phyloP scores from a whole-genome alignment of 345 rosid species.

The Corymbia maculata region DNA sequence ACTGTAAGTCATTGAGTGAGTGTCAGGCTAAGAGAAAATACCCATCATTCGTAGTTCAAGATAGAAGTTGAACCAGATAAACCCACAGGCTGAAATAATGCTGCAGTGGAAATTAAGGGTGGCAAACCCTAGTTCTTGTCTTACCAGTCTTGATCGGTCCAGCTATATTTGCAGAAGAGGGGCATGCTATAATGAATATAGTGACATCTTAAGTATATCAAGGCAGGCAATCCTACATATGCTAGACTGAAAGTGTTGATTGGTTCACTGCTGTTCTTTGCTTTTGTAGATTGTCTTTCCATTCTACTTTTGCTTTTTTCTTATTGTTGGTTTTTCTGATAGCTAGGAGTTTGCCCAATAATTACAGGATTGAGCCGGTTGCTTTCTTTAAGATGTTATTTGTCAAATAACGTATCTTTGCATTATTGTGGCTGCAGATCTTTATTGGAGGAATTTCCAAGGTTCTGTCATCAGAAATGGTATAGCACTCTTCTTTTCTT shows the following conservation, averaged over 20 bases:
- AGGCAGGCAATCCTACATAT: neutral
- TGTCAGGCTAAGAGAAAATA: neutral
- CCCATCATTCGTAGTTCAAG: neutral
- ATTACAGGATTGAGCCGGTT: neutral
- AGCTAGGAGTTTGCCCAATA: neutral
- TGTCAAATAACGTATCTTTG: neutral
- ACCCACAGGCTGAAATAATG: neutral
- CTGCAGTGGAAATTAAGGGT: neutral
- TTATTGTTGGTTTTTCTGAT: neutral
- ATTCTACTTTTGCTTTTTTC: neutral
- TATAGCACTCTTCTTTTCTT: constrained; percentile 12
- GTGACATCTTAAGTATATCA: neutral
- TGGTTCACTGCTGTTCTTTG: neutral
- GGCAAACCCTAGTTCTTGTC: neutral
- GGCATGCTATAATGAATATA: neutral
- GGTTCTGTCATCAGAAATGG: constrained; percentile 73
- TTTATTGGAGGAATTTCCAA: constrained; percentile 82
- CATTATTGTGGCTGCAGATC: constrained; percentile 47
- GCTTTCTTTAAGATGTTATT: neutral
- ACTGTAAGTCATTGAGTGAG: neutral
- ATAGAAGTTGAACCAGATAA: neutral
- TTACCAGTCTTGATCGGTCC: neutral
- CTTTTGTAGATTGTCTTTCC: neutral
- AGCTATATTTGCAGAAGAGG: neutral
- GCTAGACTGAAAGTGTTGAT: neutral